phyloP scores from a whole-genome alignment of 441 rosid species.

The Populus hybrid region DNA sequence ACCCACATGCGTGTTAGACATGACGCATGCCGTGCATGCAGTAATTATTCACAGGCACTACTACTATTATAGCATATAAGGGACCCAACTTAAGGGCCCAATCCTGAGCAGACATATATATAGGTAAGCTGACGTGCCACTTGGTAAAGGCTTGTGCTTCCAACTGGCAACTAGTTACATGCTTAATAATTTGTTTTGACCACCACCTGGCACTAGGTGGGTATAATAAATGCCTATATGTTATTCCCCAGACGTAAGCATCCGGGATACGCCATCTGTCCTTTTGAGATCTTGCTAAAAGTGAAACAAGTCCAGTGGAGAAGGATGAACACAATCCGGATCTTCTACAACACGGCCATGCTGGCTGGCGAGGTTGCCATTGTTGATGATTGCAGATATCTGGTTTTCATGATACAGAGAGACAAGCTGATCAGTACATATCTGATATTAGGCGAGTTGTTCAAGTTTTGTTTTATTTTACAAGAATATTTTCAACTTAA shows the following conservation, averaged over 20 bases:
- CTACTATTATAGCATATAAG: not conserved
- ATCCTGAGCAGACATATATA: not conserved
- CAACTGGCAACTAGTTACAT: not conserved
- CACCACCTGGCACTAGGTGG: not conserved
- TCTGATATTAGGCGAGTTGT: not conserved
- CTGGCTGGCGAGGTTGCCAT: not conserved
- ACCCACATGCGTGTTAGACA: too few relatives aligned
- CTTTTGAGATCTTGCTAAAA: too few relatives aligned
- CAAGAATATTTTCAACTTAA: not conserved
- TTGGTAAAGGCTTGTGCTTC: not conserved
- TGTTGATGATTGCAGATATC: not conserved
- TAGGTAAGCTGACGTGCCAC: not conserved
- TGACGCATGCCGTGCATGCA: not conserved
- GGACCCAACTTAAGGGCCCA: not conserved
- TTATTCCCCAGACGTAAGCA: too few relatives aligned
- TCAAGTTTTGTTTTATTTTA: too few relatives aligned
- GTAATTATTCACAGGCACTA: not conserved
- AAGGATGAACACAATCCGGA: too few relatives aligned
- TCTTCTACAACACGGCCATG: not conserved
- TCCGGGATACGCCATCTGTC: too few relatives aligned
- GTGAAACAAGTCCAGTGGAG: too few relatives aligned
- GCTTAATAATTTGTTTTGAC: not conserved
- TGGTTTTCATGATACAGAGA: not conserved
- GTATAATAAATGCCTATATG: not conserved
- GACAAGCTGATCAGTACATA: not conserved